Base-by-base conservation (phyloP, 1,284 basidiomycete species). In the Austropuccinia psidii region DNA sequence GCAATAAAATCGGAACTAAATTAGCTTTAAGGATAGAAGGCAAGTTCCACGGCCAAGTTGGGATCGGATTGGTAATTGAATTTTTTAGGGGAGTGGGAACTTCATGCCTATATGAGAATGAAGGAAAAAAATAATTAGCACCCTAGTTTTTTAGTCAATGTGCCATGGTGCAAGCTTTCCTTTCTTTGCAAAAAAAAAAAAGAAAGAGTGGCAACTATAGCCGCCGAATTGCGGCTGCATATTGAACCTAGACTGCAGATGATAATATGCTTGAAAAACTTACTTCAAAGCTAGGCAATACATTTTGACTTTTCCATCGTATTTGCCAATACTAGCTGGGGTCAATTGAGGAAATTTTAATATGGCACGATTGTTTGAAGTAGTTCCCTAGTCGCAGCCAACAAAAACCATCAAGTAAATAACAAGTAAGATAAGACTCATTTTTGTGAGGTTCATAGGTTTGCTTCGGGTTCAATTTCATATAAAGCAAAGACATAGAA, bases 51-150 rank as follows among this genome's bases (percentile, higher is more conserved):
- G 47, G 57, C 33, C 7, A 13, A 47, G 29, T 60, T 9, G 68
- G 68, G 58, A 72, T 72, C 24, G 68, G 68, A n/a, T 41, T 47
- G 33, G 57, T 72, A n/a, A 72, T 72, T n/a, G 68, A 72, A 17
- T 41, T 45, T 31, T 60, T 58, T 13, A 52, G 49, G 15, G 24
- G n/a, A 6, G 57, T 72, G 35, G 68, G 41, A 21, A 37, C 17
- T 21, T 72, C 68, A 37, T 72, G 68, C 45, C 68, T 72, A 29
- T 29, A 4, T 13, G 29, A 27, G 4, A 55, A 3, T 31, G 17
- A 55, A 2, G 33, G 17, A 55, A n/a, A 39, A 8, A 37, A 60
- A 37, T 60, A 31, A 52, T 50, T 21, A 35, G 31, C 19, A 52
- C 49, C 54, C 41, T 64, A 19, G n/a, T 19, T 27, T 60, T 60